phyloP scores from a whole-genome alignment of 768 basidiomycete species.

The Inosperma sp. region DNA sequence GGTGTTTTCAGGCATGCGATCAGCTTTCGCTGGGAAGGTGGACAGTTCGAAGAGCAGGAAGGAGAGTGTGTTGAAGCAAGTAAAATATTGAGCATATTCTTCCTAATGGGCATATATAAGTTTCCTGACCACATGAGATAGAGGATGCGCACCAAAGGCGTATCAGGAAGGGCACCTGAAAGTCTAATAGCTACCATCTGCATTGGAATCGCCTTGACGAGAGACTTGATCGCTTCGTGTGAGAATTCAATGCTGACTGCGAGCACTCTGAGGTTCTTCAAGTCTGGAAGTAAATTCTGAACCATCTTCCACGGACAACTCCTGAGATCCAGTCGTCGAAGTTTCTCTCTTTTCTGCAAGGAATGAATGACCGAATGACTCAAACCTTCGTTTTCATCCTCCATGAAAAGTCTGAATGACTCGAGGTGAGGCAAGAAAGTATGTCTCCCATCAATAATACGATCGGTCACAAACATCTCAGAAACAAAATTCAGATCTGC shows the following conservation, averaged over 20 bases:
- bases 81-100: constrained; percentile 47
- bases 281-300: constrained; percentile 44
- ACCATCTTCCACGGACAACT: constrained; percentile 64
- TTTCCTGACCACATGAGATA: background rate
- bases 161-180: constrained; percentile 45
- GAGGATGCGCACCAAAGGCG: constrained; percentile 38
- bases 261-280: constrained; percentile 50
- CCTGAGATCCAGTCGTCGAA: constrained; percentile 58
- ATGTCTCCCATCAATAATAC: constrained; percentile 52
- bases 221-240: constrained; percentile 30
- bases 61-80: constrained; percentile 44
- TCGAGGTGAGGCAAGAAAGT: constrained; percentile 60
- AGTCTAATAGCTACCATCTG: constrained; percentile 54
- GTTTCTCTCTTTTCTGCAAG: constrained; percentile 41
- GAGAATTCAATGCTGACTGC: constrained; percentile 53
- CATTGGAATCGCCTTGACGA: constrained; percentile 40
- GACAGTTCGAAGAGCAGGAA: constrained; percentile 57
- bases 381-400: constrained; percentile 61
- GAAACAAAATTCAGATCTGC: constrained; percentile 54
- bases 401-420: constrained; percentile 57
- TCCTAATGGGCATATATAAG: constrained; percentile 32
- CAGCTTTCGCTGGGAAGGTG: constrained; percentile 50
- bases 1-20: constrained; percentile 55
- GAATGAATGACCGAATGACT: constrained; percentile 55
- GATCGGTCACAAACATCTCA: constrained; percentile 59